Conservation (phyloP, 495 filamentous ascomycete genomes). For the Hypoxylon perforatum region DNA sequence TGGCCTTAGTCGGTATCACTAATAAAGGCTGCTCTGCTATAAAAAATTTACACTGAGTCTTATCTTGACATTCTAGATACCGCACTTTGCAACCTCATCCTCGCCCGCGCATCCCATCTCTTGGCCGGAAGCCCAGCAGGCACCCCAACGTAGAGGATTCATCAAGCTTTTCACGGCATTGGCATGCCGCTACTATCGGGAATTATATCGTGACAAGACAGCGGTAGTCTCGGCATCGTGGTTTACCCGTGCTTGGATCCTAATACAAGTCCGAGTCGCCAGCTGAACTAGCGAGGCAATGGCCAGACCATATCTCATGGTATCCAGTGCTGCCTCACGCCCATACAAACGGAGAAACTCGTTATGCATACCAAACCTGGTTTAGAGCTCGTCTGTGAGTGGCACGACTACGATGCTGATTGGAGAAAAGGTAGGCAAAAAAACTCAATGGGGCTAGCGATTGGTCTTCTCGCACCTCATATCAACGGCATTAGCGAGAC, state of each 20-base stretch:
- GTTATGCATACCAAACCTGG: constrained; percentile 4
- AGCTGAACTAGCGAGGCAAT: not conserved
- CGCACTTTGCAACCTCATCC: not conserved
- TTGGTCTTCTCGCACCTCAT: constrained; percentile 4
- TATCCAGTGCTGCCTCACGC: constrained; percentile 1
- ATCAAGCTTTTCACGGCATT: not conserved
- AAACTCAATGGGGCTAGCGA: constrained; percentile 16
- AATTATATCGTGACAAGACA: not conserved
- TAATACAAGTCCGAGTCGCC: not conserved
- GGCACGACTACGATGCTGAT: constrained; percentile 9
- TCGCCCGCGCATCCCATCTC: not conserved
- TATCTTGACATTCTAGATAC: not conserved
- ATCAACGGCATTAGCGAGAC: constrained; percentile 14
- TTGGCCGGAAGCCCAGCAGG: not conserved
- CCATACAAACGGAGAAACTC: constrained; percentile 4
- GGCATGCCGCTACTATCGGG: not conserved
- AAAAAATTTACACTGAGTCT: no score
- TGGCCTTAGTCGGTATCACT: not conserved
- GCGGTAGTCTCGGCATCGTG: not conserved
- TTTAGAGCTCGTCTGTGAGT: constrained; percentile 13
- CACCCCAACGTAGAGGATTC: not conserved
- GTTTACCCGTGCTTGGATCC: not conserved
- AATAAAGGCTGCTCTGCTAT: not conserved
- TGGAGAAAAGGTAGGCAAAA: not conserved
- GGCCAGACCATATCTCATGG: not conserved